These are phyloP conservation scores for Wickerhamiella vanderwaltii DNA, from an alignment of 805 yeast genomes.

Conservation along the genomic window DNA sequence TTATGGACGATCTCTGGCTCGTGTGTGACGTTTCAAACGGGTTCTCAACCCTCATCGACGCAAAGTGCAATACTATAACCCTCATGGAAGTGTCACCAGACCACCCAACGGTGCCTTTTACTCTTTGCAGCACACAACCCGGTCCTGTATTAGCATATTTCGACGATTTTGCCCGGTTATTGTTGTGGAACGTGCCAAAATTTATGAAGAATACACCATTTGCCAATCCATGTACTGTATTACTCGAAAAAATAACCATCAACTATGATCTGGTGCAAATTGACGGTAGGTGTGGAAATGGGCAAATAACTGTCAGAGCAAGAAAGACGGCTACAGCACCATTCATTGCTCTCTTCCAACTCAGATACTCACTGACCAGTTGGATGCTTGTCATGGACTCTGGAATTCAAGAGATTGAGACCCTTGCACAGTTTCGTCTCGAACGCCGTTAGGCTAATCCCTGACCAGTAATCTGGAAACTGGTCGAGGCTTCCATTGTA, in stretches of 20 bases:
- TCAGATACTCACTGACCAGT: not conserved
- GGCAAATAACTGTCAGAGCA: not conserved
- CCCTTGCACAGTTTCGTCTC: not conserved
- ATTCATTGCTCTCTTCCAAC: not conserved
- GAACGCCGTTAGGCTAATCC: constrained; percentile 3
- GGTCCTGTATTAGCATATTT: not conserved
- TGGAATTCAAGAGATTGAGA: not conserved
- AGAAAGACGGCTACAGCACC: not conserved
- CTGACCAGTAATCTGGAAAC: no score
- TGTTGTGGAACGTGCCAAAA: not conserved
- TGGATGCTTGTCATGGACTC: constrained; percentile 1
- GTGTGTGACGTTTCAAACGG: not conserved
- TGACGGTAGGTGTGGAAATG: not conserved
- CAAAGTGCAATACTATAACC: no score
- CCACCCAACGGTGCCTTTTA: not conserved
- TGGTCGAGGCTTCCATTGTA: no score
- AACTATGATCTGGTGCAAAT: not conserved
- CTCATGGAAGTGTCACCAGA: not conserved
- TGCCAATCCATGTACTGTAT: not conserved
- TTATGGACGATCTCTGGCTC: no score
- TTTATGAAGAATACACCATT: not conserved
- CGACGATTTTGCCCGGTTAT: not conserved
- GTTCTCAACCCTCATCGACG: not conserved
- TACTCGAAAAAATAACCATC: not conserved
- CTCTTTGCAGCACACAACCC: not conserved